Conservation (phyloP, 495 filamentous ascomycete species). For the Hypoxylon lenormandii region DNA sequence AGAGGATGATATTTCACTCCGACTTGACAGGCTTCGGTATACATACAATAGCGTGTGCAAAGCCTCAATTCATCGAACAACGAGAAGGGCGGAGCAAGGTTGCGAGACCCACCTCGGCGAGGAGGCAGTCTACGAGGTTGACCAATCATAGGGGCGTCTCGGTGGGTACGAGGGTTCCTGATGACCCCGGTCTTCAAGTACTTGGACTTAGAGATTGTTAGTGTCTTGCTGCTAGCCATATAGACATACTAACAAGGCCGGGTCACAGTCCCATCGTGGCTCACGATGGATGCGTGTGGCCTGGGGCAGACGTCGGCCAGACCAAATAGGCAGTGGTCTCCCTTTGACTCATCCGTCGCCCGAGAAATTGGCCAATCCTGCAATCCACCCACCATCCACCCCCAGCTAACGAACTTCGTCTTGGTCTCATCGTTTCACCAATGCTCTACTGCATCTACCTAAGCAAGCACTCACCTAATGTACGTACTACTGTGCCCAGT, state of each 20-base stretch:
- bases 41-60: conserved; percentile 44
- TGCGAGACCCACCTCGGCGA: conserved; percentile 42
- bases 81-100: conserved; percentile 49
- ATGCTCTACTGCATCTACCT: too few relatives aligned
- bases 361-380: conserved; percentile 35
- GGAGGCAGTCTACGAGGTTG: conserved; percentile 17
- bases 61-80: conserved; percentile 43
- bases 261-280: conserved; percentile 6
- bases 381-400: conserved; percentile 5
- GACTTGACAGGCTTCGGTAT: conserved; percentile 25
- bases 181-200: conserved; percentile 20
- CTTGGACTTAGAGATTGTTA: conserved; percentile 13
- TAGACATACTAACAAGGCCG: conserved; percentile 16
- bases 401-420: too few relatives aligned
- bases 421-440: too few relatives aligned
- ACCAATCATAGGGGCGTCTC: conserved; percentile 20
- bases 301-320: conserved; percentile 45
- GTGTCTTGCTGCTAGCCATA: conserved; percentile 1
- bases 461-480: too few relatives aligned
- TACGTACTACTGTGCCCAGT: too few relatives aligned
- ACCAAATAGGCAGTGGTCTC: conserved; percentile 26
- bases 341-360: conserved; percentile 37
- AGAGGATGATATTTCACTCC: conserved; percentile 64
- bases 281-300: conserved; percentile 22
- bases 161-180: conserved; percentile 3